Evolutionary conservation across 2,329 filamentous ascomycete species (phyloP), one percentile per base, ranked within the genome.

Genomic region (Botrytis hyacinthi): DNA sequence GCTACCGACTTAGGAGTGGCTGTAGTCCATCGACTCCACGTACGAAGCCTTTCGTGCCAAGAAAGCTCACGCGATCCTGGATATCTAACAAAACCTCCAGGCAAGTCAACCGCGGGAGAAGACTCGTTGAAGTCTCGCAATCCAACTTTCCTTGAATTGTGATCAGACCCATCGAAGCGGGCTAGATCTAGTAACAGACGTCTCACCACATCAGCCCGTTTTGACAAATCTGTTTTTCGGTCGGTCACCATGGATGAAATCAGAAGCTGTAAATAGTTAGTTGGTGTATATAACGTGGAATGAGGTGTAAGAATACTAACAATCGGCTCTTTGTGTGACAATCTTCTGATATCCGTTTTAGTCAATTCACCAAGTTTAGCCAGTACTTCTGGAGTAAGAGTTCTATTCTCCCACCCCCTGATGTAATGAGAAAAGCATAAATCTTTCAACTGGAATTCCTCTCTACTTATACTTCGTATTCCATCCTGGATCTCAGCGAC

Each of bases 11-110:
- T 73, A 51, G 51, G 42, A 32, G 78, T 76, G 18, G 80, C 75
- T n/a, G 77, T 70, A 12, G 75, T 77, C 76, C 77, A 81, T 74
- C 80, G 74, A 40, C 73, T 73, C 80, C 80, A 81, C 29, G 74
- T 59, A 57, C 77, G 75, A n/a, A 79, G 59, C 63, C 74, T 77
- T 37, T 80, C 76, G 20, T 76, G 76, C 80, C 80, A 81, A 26
- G 76, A 69, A 59, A 81, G 73, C 29, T 69, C 75, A 10, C 74
- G 68, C n/a, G 69, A 65, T 18, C 71, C 51, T 63, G 73, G 66
- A 71, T 77, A 77, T 42, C 73, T 65, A 18, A 78, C 51, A 44
- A 80, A 79, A 10, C 44, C 70, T 29, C 76, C 77, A 18, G 73
- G 44, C 14, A 67, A 68, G 29, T 65, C 35, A 0, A 70, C 69